Base-by-base conservation (phyloP, 331 rosid genomes). In the Acacia pycnantha region DNA sequence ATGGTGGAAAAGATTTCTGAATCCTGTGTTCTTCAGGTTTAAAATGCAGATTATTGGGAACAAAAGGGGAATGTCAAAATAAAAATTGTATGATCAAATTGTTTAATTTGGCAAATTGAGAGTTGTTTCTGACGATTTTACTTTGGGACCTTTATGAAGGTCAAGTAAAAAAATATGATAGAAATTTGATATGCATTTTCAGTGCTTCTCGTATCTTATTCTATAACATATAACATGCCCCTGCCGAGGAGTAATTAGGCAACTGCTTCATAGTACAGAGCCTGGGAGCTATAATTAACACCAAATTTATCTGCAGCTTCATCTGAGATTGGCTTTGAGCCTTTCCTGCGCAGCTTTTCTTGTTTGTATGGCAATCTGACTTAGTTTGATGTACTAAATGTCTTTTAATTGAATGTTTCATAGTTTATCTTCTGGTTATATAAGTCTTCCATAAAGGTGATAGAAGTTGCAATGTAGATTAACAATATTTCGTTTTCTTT, bases 21-120 rank as follows among this genome's bases (percentile, higher is more conserved):
- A 29, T 73, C 35, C 46, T 66, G 69, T 77, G 68, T 68, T 76
- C 54, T 31, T 15, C 7, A 51, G n/a, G 58, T 51, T 51, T 51
- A 16, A 48, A 11, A 21, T 19, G 2, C 24, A 54, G 13, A 4
- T 21, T 54, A 1, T 54, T 21, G 62, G 26, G n/a, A 21, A 21
- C 12, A 24, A 18, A 4, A 21, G 21, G 62, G 62, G 24, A 51
- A 51, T 51, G 22, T 24, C 58, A 67, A 40, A 12, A 14, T 2
- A 12, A 50, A 41, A 74, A 40, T 31, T 54, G 73, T 68, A 22
- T 77, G 44, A 29, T 56, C 14, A 22, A 24, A 47, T 64, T 64
- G 44, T 65, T 74, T 81, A 27, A 50, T 81, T 73, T 50, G 24
- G 70, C 70, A 74, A 66, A 41, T 81, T 59, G 62, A 6, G 84